Evolutionary conservation across 345 rosid genomes (phyloP), one percentile per base, ranked within the genome.

Genomic region (Eucalyptus fibrosa): DNA sequence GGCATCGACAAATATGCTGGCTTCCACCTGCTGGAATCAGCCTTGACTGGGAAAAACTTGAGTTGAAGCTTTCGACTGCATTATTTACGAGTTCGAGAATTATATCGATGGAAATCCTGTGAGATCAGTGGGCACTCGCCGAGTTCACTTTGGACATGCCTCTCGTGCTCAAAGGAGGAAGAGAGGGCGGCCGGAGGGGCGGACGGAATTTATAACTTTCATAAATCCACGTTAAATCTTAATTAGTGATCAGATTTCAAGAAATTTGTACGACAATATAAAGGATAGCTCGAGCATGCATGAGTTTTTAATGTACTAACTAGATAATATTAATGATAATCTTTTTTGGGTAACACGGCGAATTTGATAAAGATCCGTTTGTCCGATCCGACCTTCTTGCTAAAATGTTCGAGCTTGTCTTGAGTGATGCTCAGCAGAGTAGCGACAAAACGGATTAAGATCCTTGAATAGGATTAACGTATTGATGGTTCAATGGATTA

Each of bases 141-240:
- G 86, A 95, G 89, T 28, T 80, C 85, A 60, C 92, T 90, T 4
- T 94, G 88, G 8, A 93, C 91, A 17, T 91, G 56, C 80, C 92
- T 93, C 94, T 97, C 97, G 91, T 93, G 94, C 88, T 59, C 88
- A 30, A 97, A 93, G 1, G 94, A 92, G 42, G 40, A 86, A 26
- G 95, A 90, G 21, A 86, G 89, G 50, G 82, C 34, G 50, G 56
- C 53, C 87, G 86, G 90, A 86, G 5, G 56, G 82, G 37, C 60
- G 24, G 7, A 1, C 15, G 1, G 10, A 65, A 30, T 65, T 14
- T 65, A 4, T 14, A 14, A 30, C 17, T 62, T 62, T 62, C 32
- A 30, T 30, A 0, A 6, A 3, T 28, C 5, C 9, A 30, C 37
- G 3, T 15, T 15, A n/a, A 65, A 65, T 65, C 6, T 65, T n/a